These are phyloP conservation scores for Annona squamosa DNA, from an alignment of 164 flowering plant genomes.

Conservation along the genomic window DNA sequence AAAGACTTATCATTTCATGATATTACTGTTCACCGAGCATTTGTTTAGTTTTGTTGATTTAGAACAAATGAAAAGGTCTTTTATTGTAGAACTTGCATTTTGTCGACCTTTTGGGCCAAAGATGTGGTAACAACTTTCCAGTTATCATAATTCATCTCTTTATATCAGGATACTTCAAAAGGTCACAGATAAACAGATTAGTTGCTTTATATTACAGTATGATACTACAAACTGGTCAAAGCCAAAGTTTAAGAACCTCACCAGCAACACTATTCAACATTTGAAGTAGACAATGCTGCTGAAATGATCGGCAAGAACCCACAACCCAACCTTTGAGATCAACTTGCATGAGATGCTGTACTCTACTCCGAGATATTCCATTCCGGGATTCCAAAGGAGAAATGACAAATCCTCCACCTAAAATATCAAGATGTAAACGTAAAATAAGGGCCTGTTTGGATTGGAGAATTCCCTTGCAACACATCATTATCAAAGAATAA, in stretches of 20 bases:
- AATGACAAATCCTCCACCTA: slow-evolving; percentile 96
- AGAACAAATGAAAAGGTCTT: too few relatives aligned
- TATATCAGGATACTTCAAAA: not conserved
- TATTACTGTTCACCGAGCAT: too few relatives aligned
- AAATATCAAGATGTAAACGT: not conserved
- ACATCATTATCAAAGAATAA: slow-evolving; percentile 1
- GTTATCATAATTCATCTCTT: too few relatives aligned
- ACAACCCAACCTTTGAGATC: slow-evolving; percentile 99
- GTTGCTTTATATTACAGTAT: not conserved
- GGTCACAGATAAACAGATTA: not conserved
- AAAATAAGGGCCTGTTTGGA: too few relatives aligned
- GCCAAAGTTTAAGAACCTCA: slow-evolving; percentile 18
- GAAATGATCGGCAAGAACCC: slow-evolving; percentile 77
- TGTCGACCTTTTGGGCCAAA: too few relatives aligned
- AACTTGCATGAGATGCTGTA: slow-evolving; percentile 98
- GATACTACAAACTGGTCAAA: not conserved
- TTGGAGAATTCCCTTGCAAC: too few relatives aligned
- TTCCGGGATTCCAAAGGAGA: slow-evolving; percentile 82
- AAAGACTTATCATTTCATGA: too few relatives aligned
- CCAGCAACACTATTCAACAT: slow-evolving; percentile 98
- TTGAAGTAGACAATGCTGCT: slow-evolving; percentile 91
- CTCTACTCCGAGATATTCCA: slow-evolving; percentile 89
- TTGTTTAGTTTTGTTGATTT: too few relatives aligned
- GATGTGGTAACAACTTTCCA: too few relatives aligned
- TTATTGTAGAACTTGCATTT: too few relatives aligned